Percentiles rank a stretch among this genome's conserved stretches.
Conservation (phyloP, 2,329 filamentous ascomycete genomes). For the Ceratocystiopsis brevicomis region DNA sequence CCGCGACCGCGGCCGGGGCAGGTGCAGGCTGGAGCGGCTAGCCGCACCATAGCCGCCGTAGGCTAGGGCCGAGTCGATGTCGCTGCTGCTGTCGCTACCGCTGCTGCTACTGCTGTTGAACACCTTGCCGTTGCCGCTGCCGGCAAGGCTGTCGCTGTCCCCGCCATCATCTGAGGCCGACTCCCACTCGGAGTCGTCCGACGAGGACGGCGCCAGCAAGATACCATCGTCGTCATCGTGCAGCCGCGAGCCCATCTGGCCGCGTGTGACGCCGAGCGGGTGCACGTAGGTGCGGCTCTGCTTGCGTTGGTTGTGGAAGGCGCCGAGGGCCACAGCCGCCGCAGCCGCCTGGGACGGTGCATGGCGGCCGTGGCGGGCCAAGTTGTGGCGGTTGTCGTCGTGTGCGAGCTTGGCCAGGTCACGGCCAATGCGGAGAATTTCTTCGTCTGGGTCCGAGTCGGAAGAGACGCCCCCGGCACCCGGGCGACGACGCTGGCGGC, state of each 20-base stretch:
- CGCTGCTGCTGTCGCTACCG: conserved; percentile 21
- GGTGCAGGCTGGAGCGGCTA: conserved; percentile 1
- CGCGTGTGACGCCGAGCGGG: background rate
- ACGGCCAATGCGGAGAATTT: conserved; percentile 36
- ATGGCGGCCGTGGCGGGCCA: conserved; percentile 22
- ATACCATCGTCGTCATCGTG: conserved; percentile 8
- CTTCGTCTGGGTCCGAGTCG: conserved; percentile 25
- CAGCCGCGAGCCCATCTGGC: background rate
- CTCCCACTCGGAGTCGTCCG: conserved; percentile 37
- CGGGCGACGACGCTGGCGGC: conserved; percentile 1
- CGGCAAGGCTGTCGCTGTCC: conserved; percentile 1
- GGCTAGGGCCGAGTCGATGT: conserved; percentile 22
- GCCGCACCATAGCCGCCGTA: conserved; percentile 21
- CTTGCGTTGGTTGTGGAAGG: conserved; percentile 17
- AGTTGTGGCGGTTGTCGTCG: conserved; percentile 30
- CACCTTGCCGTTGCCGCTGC: too few species aligned
- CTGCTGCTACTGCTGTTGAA: background rate
- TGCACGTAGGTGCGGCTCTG: background rate
- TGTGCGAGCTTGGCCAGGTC: conserved; percentile 33
- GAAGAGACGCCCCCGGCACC: background rate
- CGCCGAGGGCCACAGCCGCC: conserved; percentile 21
- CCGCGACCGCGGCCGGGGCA: background rate
- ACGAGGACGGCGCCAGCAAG: conserved; percentile 13
- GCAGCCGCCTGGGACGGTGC: conserved; percentile 20
- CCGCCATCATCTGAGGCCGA: conserved; percentile 28